Evolutionary conservation across 2,329 filamentous ascomycete species (phyloP).

Genomic region (Diaporthe amygdali): DNA sequence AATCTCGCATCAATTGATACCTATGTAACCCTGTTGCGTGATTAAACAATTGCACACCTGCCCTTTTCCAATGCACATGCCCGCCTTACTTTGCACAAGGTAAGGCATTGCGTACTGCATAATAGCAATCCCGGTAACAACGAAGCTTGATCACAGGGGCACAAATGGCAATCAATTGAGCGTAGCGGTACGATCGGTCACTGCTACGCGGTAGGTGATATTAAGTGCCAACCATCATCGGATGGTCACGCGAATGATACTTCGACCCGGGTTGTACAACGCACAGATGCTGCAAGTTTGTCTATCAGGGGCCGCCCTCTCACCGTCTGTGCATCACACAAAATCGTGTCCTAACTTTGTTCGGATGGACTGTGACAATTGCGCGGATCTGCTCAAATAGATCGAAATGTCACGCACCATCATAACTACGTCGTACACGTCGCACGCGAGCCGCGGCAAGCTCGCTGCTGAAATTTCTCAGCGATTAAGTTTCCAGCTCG

Average conservation of each 20-base stretch:
- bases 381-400: neutral
- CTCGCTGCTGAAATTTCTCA: neutral
- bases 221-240: neutral
- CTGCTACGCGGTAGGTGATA: neutral
- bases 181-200: neutral
- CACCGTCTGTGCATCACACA: slow-evolving; percentile 1
- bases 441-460: neutral
- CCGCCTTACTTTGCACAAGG: neutral
- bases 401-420: neutral
- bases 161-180: neutral
- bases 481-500: neutral
- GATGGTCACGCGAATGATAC: neutral
- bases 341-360: neutral
- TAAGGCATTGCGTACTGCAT: neutral
- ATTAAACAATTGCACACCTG: neutral
- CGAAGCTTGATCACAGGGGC: neutral
- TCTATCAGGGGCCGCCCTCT: neutral
- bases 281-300: slow-evolving; percentile 2
- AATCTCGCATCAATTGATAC: neutral
- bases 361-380: neutral
- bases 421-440: neutral
- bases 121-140: neutral
- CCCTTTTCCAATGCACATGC: neutral
- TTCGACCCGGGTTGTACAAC: neutral
- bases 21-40: too few relatives aligned